phyloP scores from a whole-genome alignment of 2,329 filamentous ascomycete species.

The Fonsecaea pugnacius region DNA sequence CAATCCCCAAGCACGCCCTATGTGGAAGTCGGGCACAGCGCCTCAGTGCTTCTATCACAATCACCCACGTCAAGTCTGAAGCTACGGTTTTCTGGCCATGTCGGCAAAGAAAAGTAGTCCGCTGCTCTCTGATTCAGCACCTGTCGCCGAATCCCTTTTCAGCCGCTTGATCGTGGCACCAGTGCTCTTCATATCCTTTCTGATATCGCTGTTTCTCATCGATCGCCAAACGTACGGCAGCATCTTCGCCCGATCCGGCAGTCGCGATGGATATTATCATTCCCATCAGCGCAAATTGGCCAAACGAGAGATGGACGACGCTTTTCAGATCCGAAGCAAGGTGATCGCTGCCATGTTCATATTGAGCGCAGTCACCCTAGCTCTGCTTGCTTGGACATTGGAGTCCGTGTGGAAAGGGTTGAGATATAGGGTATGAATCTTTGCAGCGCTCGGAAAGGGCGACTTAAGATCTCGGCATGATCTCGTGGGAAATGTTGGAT shows the following conservation, averaged over 20 bases:
- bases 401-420: slow-evolving; percentile 30
- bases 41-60: slow-evolving; percentile 6
- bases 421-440: slow-evolving; percentile 23
- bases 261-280: slow-evolving; percentile 56
- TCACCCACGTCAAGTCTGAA: neutral
- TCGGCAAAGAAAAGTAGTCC: slow-evolving; percentile 17
- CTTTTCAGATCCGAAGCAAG: slow-evolving; percentile 62
- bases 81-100: slow-evolving; percentile 9
- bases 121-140: slow-evolving; percentile 6
- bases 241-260: slow-evolving; percentile 44
- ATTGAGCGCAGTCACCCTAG: slow-evolving; percentile 41
- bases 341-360: slow-evolving; percentile 59
- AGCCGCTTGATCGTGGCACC: slow-evolving; percentile 61
- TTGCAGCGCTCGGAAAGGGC: neutral
- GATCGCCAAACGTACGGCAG: slow-evolving; percentile 61
- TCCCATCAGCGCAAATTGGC: slow-evolving; percentile 65
- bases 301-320: slow-evolving; percentile 65
- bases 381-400: slow-evolving; percentile 36
- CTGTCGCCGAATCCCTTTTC: slow-evolving; percentile 33
- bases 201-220: slow-evolving; percentile 67
- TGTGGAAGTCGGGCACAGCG: neutral
- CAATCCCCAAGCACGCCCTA: neutral
- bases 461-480: neutral
- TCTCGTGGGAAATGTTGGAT: neutral
- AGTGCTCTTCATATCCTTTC: slow-evolving; percentile 66